Base-by-base conservation (phyloP, 2,329 filamentous ascomycete genomes). In the Didymella sp. region DNA sequence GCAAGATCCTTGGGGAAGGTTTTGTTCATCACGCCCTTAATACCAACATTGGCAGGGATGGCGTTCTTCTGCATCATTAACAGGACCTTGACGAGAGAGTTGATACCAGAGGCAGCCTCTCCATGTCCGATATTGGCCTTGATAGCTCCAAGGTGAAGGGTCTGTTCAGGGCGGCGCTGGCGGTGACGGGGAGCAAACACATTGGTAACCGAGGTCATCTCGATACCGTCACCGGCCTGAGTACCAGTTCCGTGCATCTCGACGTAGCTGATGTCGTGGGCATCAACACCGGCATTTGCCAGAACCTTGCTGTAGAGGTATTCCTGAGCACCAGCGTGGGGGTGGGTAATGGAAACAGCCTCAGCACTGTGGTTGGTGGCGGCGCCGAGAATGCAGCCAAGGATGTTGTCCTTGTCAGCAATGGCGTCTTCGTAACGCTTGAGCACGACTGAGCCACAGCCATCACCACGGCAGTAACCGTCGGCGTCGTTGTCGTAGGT, bases 191-290 rank as follows among this genome's bases (percentile, higher is more conserved):
- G 82, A 41, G 85, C 86, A 64, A 89, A 89, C 19, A 84, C 80
- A 45, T 84, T 81, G 21, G 87, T 86, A 45, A 96, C 89, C 0
- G 89, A 92, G 1, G 86, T 81, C 88, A 94, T 93, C 73, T 96
- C 92, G 4, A 87, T 89, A 7, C 87, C 87, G 69, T 96, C 92
- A 59, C 90, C 92, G 28, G 89, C 91, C 74, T 95, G 90, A 0
- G 91, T 96, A 28, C 92, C 92, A 2, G 92, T 96, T 13, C 90
- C 92, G 73, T 96, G 91, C 87, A 95, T 92, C 76, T 96, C 92
- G 8, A 96, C 87, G 69, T 94, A 96, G 74, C 87, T 87, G 45
- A 96, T 84, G 61, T 93, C 89, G 47, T 87, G 83, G 1, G 91
- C 89, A 68, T 93, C 87, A 21, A 95, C 83, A 56, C 89, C 88